A percentile compares a stretch with the other conserved stretches of the same genome.
Evolutionary conservation across 2,329 filamentous ascomycete species (phyloP).

Genomic region (Shiraia sp.): DNA sequence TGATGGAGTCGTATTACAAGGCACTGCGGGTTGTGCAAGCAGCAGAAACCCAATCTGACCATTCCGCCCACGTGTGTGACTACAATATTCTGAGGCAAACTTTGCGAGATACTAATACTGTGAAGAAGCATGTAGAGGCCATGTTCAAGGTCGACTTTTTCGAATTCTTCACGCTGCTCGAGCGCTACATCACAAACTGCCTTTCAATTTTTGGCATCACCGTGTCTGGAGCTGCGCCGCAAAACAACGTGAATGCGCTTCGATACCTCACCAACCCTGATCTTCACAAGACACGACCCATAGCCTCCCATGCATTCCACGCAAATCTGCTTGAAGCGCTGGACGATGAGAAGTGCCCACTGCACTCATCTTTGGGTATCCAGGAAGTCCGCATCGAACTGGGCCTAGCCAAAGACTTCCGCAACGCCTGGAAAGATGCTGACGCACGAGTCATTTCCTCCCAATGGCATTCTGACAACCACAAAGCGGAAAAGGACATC

Average conservation of each 20-base stretch:
- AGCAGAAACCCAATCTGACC: constrained; percentile 15
- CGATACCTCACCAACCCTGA: constrained; percentile 35
- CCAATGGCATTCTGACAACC: constrained; percentile 20
- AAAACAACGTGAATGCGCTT: constrained; percentile 36
- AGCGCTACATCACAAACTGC: constrained; percentile 69
- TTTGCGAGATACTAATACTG: constrained; percentile 7
- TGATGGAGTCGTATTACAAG: constrained; percentile 34
- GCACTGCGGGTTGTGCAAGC: constrained; percentile 30
- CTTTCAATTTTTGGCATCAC: constrained; percentile 66
- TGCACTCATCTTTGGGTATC: constrained; percentile 59
- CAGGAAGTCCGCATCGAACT: constrained; percentile 63
- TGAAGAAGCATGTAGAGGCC: constrained; percentile 37
- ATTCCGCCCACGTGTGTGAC: constrained; percentile 26
- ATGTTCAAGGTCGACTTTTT: constrained; percentile 81
- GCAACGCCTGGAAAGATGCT: constrained; percentile 74
- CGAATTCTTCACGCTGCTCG: constrained; percentile 74
- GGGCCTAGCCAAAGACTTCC: constrained; percentile 67
- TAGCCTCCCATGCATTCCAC: constrained; percentile 62
- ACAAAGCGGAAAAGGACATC: constrained; percentile 27
- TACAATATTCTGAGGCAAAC: neutral
- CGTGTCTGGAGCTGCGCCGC: constrained; percentile 42
- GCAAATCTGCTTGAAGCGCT: constrained; percentile 69
- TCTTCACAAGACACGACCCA: constrained; percentile 20
- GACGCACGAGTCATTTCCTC: constrained; percentile 47
- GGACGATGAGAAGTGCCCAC: constrained; percentile 59